These are phyloP conservation scores for Mycena rosella DNA, from an alignment of 768 basidiomycete genomes.

Conservation along the genomic window DNA sequence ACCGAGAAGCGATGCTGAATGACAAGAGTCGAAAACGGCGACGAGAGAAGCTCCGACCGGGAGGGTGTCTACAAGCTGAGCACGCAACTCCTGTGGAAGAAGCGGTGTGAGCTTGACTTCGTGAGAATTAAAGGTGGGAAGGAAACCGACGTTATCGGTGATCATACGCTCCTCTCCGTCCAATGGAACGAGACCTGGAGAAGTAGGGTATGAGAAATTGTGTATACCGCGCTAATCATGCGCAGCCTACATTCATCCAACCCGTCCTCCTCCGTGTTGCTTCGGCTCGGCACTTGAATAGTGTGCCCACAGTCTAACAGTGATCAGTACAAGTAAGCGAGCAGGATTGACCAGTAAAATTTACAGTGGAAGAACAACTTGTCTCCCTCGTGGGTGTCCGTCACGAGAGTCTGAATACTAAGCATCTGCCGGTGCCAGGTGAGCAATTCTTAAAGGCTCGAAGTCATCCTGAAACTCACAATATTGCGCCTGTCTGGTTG, in stretches of 20 bases:
- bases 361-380: constrained; percentile 71
- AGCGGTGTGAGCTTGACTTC: not conserved
- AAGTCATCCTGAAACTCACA: not conserved
- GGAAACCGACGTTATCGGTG: constrained; percentile 46
- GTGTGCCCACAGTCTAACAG: constrained; percentile 59
- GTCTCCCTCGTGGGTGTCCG: constrained; percentile 49
- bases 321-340: not conserved
- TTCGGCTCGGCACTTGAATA: constrained; percentile 48
- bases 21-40: constrained; percentile 56
- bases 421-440: constrained; percentile 5
- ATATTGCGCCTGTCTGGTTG: not conserved
- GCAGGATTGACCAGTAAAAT: constrained; percentile 25
- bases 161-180: constrained; percentile 50
- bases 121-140: constrained; percentile 42
- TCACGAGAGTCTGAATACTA: constrained; percentile 24
- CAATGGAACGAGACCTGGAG: constrained; percentile 52
- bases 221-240: too few species aligned
- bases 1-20: constrained; percentile 56
- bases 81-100: constrained; percentile 45
- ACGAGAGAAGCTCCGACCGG: constrained; percentile 53
- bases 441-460: not conserved
- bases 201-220: not conserved
- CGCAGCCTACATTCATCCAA: constrained; percentile 50
- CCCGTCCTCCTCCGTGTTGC: constrained; percentile 57
- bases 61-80: constrained; percentile 51